Conservation (phyloP, 225 moss, liverwort and hornwort species). For the Marchantia paleacea region DNA sequence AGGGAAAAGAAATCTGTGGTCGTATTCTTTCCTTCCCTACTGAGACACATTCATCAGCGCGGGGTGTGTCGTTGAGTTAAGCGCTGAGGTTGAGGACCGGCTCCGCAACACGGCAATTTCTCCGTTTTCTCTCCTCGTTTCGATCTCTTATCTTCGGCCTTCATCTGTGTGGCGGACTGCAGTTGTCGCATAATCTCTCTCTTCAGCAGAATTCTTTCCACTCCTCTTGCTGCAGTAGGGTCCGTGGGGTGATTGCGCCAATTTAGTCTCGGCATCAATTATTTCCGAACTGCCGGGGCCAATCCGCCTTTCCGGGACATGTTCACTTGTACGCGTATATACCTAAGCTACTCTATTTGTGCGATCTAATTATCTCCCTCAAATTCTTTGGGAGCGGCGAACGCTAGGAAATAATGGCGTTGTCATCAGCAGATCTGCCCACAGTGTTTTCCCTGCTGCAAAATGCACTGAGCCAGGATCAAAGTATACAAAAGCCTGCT, state of each 20-base stretch:
- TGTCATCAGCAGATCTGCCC: slow-evolving; percentile 82
- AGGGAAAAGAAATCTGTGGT: not conserved
- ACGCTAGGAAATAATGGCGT: slow-evolving; percentile 52
- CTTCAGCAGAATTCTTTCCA: not conserved
- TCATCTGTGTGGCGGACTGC: not conserved
- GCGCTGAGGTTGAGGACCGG: slow-evolving; percentile 3
- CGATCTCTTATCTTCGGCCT: not conserved
- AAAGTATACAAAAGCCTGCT: slow-evolving; percentile 81
- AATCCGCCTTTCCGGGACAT: slow-evolving; percentile 10
- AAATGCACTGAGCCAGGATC: slow-evolving; percentile 83
- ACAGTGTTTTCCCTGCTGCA: slow-evolving; percentile 87
- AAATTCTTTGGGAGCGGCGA: slow-evolving; percentile 3
- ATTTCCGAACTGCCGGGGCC: not conserved
- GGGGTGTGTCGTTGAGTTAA: slow-evolving; percentile 5
- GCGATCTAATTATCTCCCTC: slow-evolving; percentile 16
- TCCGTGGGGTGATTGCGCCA: not conserved
- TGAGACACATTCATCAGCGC: slow-evolving; percentile 10
- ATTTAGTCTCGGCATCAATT: not conserved
- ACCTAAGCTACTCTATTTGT: not conserved
- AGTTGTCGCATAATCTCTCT: not conserved
- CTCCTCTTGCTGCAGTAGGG: slow-evolving; percentile 1
- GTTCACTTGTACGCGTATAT: slow-evolving; percentile 11
- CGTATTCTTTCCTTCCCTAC: not conserved
- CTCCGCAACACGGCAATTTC: not conserved
- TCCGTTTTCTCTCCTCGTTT: not conserved